phyloP scores from a whole-genome alignment of 2,329 filamentous ascomycete genomes.

The Cercospora sojina region DNA sequence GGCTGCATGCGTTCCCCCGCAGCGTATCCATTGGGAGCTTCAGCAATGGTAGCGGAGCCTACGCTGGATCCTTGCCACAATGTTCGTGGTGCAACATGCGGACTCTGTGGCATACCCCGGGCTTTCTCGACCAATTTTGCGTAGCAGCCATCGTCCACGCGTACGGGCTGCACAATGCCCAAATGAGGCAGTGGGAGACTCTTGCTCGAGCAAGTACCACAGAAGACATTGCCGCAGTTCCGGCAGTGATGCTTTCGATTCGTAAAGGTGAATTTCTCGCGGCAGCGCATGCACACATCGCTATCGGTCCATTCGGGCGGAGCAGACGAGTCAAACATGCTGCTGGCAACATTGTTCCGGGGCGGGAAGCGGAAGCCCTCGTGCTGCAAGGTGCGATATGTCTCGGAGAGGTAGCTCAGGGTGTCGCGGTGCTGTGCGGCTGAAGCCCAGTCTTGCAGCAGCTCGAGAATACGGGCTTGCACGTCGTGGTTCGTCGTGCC shows the following conservation, averaged over 20 bases:
- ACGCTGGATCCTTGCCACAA: constrained; percentile 53
- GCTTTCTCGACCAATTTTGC: constrained; percentile 79
- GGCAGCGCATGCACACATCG: constrained; percentile 97
- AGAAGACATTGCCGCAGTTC: constrained; percentile 97
- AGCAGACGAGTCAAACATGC: constrained; percentile 97
- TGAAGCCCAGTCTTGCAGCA: constrained; percentile 90
- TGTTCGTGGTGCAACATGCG: constrained; percentile 51
- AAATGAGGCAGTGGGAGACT: constrained; percentile 84
- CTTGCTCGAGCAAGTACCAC: constrained; percentile 91
- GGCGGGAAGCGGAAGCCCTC: constrained; percentile 92
- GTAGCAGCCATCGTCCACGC: constrained; percentile 95
- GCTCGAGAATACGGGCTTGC: constrained; percentile 82
- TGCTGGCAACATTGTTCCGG: constrained; percentile 81
- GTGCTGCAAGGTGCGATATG: constrained; percentile 75
- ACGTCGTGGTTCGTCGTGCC: constrained; percentile 81
- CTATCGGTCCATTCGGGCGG: constrained; percentile 97
- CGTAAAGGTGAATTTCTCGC: constrained; percentile 93
- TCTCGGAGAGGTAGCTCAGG: constrained; percentile 81
- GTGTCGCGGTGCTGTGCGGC: constrained; percentile 84
- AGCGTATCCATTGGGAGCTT: background rate
- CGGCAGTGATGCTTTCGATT: constrained; percentile 98
- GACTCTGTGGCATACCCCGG: constrained; percentile 42
- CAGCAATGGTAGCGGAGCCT: constrained; percentile 6
- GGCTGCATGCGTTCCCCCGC: constrained; percentile 70
- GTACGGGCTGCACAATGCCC: constrained; percentile 84